Evolutionary conservation across 2,329 filamentous ascomycete species (phyloP).

Genomic region (Delphinella strobiligena): DNA sequence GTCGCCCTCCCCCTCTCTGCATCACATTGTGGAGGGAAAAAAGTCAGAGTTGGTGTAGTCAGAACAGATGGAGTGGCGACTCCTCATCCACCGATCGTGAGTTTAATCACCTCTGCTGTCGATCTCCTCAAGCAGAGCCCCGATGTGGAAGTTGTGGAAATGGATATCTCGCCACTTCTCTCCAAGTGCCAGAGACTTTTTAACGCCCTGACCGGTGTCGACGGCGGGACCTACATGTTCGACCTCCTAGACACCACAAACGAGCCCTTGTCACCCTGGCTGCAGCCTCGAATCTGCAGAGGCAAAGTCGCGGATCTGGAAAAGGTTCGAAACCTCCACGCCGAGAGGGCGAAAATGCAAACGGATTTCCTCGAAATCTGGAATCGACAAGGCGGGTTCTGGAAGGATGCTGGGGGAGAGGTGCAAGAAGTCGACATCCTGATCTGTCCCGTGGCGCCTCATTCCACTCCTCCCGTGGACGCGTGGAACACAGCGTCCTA

Average conservation of each 20-base stretch:
- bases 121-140: constrained; percentile 22
- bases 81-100: constrained; percentile 39
- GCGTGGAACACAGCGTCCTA: constrained; percentile 52
- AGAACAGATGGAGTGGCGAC: constrained; percentile 37
- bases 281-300: constrained; percentile 39
- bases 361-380: constrained; percentile 47
- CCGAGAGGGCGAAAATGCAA: constrained; percentile 39
- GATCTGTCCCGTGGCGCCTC: constrained; percentile 51
- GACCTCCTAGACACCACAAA: constrained; percentile 42
- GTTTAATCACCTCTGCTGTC: constrained; percentile 36
- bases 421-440: constrained; percentile 43
- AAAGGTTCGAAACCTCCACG: constrained; percentile 41
- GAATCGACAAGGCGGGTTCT: constrained; percentile 30
- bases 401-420: constrained; percentile 11
- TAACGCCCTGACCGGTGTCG: constrained; percentile 46
- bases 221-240: constrained; percentile 45
- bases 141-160: constrained; percentile 43
- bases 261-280: constrained; percentile 50
- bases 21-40: constrained; percentile 11
- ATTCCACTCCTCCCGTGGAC: constrained; percentile 51
- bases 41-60: constrained; percentile 35
- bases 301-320: constrained; percentile 35
- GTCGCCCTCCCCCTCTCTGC: constrained; percentile 4
- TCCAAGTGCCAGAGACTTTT: constrained; percentile 44
- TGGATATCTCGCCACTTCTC: constrained; percentile 41